Evolutionary conservation across 306 rosid species (phyloP), one percentile per base, ranked within the genome.

Genomic region (Lathyrus aphaca): DNA sequence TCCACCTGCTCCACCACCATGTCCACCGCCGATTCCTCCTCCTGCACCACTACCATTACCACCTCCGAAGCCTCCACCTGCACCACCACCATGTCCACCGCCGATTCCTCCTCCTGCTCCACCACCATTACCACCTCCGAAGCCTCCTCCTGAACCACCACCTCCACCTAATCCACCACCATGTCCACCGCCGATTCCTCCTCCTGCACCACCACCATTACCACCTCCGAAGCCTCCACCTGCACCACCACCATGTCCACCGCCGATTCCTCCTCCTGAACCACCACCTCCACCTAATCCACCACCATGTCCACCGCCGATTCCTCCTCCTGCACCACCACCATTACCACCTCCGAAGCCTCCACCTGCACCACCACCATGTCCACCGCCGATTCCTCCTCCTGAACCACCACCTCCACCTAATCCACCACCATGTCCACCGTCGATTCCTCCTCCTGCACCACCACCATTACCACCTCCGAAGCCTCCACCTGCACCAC

Each of bases 101-200:
- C 79, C 83, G 1, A 17, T 60, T 19, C 83, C 82, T 43, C 73
- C 66, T 5, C 82, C 82, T 4, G 62, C 69, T 0, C 83, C 83
- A 0, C 40, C 10, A 3, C 74, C 73, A 17, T 67, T 35, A 4
- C 85, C 86, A 2, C 72, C 79, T 2, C 88, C 85, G 0, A 2
- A 1, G 0, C 88, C 88, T 0, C 72, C 88, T 3, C 87, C 88
- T 0, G 3, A 16, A 0, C 88, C 83, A 0, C 55, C 75, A 2
- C 82, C 82, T 0, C 78, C 82, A 0, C 75, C 75, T n/a, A n/a
- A n/a, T n/a, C 88, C 83, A 0, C 55, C 75, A 2, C 82, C 82
- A 4, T 10, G 27, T 0, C 78, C 82, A 0, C 75, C 75, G 5
- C 82, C 79, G 1, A 44, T 66, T 18, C 54, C 68, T 13, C 62